phyloP scores from a whole-genome alignment of 129 eudicot species.

The Apium graveolens region DNA sequence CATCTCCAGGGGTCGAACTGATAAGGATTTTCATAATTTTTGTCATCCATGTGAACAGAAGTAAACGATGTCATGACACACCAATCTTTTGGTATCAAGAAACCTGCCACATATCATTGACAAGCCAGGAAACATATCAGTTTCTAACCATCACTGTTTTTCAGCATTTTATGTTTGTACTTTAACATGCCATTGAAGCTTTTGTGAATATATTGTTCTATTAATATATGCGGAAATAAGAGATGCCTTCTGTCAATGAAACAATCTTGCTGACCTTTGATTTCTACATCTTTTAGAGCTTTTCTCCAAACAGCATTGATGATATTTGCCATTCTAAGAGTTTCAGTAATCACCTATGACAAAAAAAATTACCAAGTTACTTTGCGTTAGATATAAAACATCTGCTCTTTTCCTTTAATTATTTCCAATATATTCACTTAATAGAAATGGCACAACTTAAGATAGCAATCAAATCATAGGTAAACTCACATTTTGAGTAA shows the following conservation, averaged over 20 bases:
- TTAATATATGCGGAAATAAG: neutral
- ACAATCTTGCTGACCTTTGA: constrained; percentile 37
- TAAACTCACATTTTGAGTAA: constrained; percentile 66
- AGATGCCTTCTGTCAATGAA: neutral
- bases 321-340: constrained; percentile 87
- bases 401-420: neutral
- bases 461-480: neutral
- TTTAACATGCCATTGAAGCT: neutral
- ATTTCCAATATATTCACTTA: neutral
- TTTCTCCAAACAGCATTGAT: constrained; percentile 92
- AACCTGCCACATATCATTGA: constrained; percentile 28
- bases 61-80: constrained; percentile 82
- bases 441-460: neutral
- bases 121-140: neutral
- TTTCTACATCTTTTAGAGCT: constrained; percentile 73
- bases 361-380: neutral
- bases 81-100: constrained; percentile 93
- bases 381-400: neutral
- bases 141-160: neutral
- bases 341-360: constrained; percentile 79
- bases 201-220: neutral
- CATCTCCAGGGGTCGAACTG: constrained; percentile 91
- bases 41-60: constrained; percentile 93
- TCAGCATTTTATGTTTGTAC: neutral
- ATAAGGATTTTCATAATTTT: constrained; percentile 67